Conservation (phyloP, 2,329 filamentous ascomycete genomes). For the Akanthomyces uredinophilus region DNA sequence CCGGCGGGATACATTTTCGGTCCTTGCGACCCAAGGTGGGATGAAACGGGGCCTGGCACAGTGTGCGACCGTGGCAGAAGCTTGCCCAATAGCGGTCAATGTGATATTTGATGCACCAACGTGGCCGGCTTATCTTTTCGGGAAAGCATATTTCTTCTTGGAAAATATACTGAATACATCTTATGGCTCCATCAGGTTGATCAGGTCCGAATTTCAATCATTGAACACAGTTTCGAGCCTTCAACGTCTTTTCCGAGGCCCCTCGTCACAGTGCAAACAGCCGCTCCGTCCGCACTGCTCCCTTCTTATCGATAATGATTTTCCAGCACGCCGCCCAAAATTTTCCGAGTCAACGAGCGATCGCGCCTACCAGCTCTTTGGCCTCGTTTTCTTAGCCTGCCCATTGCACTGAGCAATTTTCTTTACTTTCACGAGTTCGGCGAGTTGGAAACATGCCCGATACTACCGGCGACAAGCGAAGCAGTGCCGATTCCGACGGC, state of each 20-base stretch:
- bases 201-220: background rate
- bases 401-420: background rate
- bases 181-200: too few species aligned
- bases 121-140: background rate
- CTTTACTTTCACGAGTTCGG: background rate
- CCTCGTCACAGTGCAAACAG: background rate
- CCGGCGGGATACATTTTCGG: conserved; percentile 2
- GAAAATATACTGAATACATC: too few species aligned
- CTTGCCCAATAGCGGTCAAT: background rate
- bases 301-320: conserved; percentile 13
- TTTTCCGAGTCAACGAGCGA: conserved; percentile 5
- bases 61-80: conserved; percentile 1
- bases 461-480: conserved; percentile 37
- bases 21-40: conserved; percentile 5
- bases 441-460: conserved; percentile 7
- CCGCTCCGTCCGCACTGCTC: background rate
- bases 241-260: too few species aligned
- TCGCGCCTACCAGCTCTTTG: background rate
- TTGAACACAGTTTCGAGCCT: background rate
- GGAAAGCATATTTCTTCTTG: too few species aligned
- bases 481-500: conserved; percentile 39
- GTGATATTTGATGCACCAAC: background rate
- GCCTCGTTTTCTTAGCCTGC: background rate
- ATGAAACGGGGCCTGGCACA: conserved; percentile 12
- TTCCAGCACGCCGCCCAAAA: background rate